Evolutionary conservation across 352 stramenopile species (phyloP).

Genomic region (Globisporangium radiosum): DNA sequence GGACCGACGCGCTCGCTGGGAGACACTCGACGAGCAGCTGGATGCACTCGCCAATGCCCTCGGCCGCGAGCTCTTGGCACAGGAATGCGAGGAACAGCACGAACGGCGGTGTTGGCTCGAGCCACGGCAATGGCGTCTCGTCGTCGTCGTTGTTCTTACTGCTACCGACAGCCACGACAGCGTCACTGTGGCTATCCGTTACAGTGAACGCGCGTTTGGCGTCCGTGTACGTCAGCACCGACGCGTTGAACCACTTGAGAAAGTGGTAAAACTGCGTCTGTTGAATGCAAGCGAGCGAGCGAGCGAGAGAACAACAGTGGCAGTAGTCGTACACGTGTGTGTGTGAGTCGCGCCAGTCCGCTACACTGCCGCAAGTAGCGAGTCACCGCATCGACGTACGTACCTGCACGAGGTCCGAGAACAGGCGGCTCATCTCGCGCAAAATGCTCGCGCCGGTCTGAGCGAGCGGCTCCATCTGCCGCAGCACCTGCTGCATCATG

Average conservation of each 20-base stretch:
- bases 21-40: conserved; percentile 69
- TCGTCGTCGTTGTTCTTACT: conserved; percentile 6
- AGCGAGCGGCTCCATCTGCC: conserved; percentile 72
- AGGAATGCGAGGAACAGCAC: conserved; percentile 67
- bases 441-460: conserved; percentile 60
- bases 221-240: conserved; percentile 62
- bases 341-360: too few relatives aligned
- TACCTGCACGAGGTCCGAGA: conserved; percentile 78
- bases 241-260: conserved; percentile 73
- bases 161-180: background rate
- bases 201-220: conserved; percentile 46
- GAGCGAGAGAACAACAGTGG: background rate
- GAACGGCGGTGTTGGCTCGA: conserved; percentile 61
- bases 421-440: conserved; percentile 60
- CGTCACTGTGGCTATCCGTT: too few relatives aligned
- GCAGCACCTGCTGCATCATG: conserved; percentile 75
- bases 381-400: background rate
- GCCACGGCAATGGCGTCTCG: conserved; percentile 40
- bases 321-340: background rate
- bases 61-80: conserved; percentile 51
- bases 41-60: conserved; percentile 65
- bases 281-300: background rate
- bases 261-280: conserved; percentile 76
- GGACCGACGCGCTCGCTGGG: conserved; percentile 15
- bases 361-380: background rate